Evolutionary conservation across 179 eudicot genomes (phyloP), one percentile per base, ranked within the genome.

Genomic region (Camellia oleifera): DNA sequence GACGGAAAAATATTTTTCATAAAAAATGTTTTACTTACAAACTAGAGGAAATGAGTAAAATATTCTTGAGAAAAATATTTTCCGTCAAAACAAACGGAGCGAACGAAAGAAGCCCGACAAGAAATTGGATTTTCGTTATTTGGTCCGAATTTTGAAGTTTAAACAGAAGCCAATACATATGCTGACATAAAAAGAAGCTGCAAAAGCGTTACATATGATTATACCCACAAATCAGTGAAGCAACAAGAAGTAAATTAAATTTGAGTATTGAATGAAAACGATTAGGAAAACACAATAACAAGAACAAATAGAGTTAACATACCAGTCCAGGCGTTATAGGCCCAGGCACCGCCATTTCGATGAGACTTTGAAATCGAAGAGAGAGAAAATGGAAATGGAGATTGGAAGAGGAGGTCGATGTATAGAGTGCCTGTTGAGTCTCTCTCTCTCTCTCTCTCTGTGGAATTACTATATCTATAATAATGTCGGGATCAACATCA

Each of bases 271-370:
- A 20, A 62, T 44, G 63, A 62, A 20, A 44, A 44, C 7, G 11
- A 40, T 15, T 3, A 18, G 2, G 20, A 7, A 17, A 45, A 61
- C 62, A 40, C 9, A 52, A 58, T 40, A 0, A 61, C 7, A 71
- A 13, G 74, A 65, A 50, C 7, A 81, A 11, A 18, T 54, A 11
- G 44, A 18, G 72, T 70, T 79, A 44, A 5, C 83, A 13, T 80
- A 95, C 98, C 97, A 87, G 97, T 66, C 98, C 98, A 71, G 97
- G 82, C 53, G 97, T 90, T 52, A 93, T 56, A 23, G 92, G 92
- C 79, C 92, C 97, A 76, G 92, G 69, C 67, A 86, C 84, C 86
- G 81, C 92, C 97, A 91, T 95, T 74, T 82, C 60, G 58, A 18
- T 17, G 17, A 67, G 6, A 67, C 11, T 63, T 18, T 18, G 42